Evolutionary conservation across 2,329 filamentous ascomycete species (phyloP), one percentile per base, ranked within the genome.

Genomic region (Talaromyces pinophilus): DNA sequence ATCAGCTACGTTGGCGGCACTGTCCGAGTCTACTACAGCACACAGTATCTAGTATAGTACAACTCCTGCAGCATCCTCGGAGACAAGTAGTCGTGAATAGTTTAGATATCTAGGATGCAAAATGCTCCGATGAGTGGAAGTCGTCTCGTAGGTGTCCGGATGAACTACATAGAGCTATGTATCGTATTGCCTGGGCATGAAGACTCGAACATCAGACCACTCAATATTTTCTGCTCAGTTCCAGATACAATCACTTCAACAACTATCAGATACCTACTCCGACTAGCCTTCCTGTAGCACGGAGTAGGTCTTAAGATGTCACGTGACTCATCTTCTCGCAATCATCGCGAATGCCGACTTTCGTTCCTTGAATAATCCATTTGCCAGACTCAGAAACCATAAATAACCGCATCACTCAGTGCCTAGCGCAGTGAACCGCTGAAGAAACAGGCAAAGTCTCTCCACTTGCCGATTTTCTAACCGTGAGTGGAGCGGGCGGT

Each of bases 381-480:
- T 46, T n/a, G 17, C 17, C 42, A 46, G 10, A 50, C 19, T 25
- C 46, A 25, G 15, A 15, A 33, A n/a, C 8, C 30, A 35, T 35
- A 55, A 6, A 55, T 19, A 33, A 19, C 15, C 30, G n/a, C 54
- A 38, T 55, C 17, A 55, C n/a, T 33, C 25, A 33, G 22, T 22
- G 10, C 28, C 22, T 3, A 15, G 19, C 11, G 11, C 44, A 11
- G 4, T 50, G 22, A 44, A 40, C 44, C 30, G n/a, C n/a, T 50
- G 2, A 7, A 40, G 33, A 52, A 52, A 7, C 52, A 33, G 50
- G 25, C 40, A 25, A 10, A 50, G 13, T 13, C 60, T 46, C 28
- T 57, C 62, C 65, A 67, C 65, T 67, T 67, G 65, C 65, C 65
- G 65, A 67, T 25, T 64, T 64, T 62, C 57, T 67, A 54, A 60